Evolutionary conservation across 305 asterid species (phyloP).

Genomic region (Ilex paraguariensis): DNA sequence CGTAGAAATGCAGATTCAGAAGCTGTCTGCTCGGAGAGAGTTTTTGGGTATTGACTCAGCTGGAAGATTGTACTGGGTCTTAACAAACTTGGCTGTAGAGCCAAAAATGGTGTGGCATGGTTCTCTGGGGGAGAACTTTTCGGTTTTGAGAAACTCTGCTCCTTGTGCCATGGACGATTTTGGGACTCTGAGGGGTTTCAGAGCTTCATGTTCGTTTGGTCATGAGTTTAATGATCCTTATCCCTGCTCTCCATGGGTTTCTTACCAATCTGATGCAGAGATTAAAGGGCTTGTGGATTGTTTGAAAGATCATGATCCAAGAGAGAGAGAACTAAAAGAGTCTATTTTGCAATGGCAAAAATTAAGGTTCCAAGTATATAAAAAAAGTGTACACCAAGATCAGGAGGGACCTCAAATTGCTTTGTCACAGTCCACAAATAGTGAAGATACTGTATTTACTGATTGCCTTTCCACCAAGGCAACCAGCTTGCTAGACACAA

Average conservation of each 20-base stretch:
- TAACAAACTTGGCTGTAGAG: background rate
- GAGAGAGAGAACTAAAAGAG: slow-evolving; percentile 2
- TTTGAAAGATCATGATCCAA: slow-evolving; percentile 3
- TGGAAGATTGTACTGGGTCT: slow-evolving; percentile 13
- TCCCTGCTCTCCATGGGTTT: slow-evolving; percentile 6
- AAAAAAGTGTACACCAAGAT: background rate
- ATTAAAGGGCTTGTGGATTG: slow-evolving; percentile 1
- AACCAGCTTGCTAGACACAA: background rate
- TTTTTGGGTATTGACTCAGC: slow-evolving; percentile 8
- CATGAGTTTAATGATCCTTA: background rate
- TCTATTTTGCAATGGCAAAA: background rate
- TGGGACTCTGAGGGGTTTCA: too few species aligned
- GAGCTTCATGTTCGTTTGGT: background rate
- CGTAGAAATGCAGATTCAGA: background rate
- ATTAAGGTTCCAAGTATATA: background rate
- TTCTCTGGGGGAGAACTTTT: background rate
- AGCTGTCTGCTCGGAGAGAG: background rate
- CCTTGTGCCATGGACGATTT: background rate
- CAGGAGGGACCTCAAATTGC: background rate
- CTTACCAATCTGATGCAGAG: slow-evolving; percentile 8
- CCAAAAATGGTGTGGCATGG: background rate
- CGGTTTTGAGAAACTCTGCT: background rate
- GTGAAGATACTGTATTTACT: background rate
- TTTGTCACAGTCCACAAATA: background rate
- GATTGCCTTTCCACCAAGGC: background rate